Conservation (phyloP, 306 rosid genomes). For the Bauhinia variegata region DNA sequence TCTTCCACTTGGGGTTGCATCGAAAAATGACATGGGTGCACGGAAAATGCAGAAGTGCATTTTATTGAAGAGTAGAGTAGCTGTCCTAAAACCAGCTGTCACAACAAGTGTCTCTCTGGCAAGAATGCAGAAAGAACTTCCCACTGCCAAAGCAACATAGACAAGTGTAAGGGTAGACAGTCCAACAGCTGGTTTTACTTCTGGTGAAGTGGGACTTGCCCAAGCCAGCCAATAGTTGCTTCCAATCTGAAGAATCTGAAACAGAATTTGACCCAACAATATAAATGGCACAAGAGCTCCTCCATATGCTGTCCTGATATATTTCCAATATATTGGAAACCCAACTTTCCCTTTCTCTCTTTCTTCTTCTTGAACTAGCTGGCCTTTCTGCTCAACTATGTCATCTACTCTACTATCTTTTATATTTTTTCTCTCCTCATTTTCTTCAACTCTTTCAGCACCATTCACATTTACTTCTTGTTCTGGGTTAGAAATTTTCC, state of each 20-base stretch:
- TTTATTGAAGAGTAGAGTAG: constrained; percentile 52
- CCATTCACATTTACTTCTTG: constrained; percentile 17
- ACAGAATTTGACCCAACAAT: constrained; percentile 49
- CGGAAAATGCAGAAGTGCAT: constrained; percentile 60
- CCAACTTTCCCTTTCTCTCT: constrained; percentile 64
- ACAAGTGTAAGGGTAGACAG: constrained; percentile 39
- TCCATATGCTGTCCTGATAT: constrained; percentile 50
- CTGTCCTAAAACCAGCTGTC: constrained; percentile 48
- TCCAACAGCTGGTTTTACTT: constrained; percentile 31
- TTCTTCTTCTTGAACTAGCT: constrained; percentile 69
- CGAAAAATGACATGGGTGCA: constrained; percentile 64
- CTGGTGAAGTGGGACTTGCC: constrained; percentile 54
- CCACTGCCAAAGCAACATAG: constrained; percentile 50
- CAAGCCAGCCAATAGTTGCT: constrained; percentile 76
- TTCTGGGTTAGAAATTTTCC: background rate
- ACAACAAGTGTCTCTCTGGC: constrained; percentile 42
- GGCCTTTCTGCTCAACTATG: constrained; percentile 40
- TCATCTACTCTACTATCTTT: constrained; percentile 31
- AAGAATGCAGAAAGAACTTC: constrained; percentile 49
- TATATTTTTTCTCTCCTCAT: constrained; percentile 24
- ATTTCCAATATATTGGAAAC: constrained; percentile 54
- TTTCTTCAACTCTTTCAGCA: constrained; percentile 22
- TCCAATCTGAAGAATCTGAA: constrained; percentile 58
- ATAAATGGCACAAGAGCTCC: constrained; percentile 63
- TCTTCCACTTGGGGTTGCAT: constrained; percentile 64